A percentile compares a stretch with the other conserved stretches of the same genome.
phyloP scores from a whole-genome alignment of 2,329 filamentous ascomycete species.

The Clarireedia paspali region DNA sequence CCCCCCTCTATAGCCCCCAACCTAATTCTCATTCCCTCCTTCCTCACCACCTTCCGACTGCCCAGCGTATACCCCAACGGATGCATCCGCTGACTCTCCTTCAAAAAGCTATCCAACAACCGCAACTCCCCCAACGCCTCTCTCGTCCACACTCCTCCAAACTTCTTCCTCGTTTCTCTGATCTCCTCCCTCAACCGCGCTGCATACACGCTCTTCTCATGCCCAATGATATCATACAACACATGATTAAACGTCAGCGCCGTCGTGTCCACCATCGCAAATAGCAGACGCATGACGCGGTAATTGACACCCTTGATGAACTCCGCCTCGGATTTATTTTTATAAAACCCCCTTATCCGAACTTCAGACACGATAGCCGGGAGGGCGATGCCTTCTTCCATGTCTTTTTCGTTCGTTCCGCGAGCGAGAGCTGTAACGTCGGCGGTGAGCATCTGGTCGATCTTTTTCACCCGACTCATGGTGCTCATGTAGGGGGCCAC shows the following conservation, averaged over 20 bases:
- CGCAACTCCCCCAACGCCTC: background rate
- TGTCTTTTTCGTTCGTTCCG: background rate
- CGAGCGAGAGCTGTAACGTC: background rate
- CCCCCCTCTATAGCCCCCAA: background rate
- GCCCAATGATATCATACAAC: slow-evolving; percentile 2
- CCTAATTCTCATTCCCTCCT: background rate
- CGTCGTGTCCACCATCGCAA: slow-evolving; percentile 4
- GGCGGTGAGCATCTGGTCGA: background rate
- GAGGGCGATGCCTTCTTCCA: background rate
- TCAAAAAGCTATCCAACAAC: slow-evolving; percentile 1
- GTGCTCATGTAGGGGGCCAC: slow-evolving; percentile 1
- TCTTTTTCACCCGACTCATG: background rate
- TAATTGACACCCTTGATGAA: background rate
- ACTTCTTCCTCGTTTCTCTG: background rate
- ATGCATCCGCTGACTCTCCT: slow-evolving; percentile 4
- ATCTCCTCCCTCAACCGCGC: slow-evolving; percentile 1
- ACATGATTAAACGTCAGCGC: slow-evolving; percentile 2
- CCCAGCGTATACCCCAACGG: slow-evolving; percentile 4
- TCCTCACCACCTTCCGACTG: background rate
- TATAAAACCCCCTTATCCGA: background rate
- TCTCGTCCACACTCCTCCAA: background rate
- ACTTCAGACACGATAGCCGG: background rate
- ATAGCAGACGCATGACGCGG: background rate
- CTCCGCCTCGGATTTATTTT: background rate
- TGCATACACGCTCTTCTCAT: background rate